Conservation (phyloP, 2,329 filamentous ascomycete genomes). For the Ophiocordyceps robertsii region DNA sequence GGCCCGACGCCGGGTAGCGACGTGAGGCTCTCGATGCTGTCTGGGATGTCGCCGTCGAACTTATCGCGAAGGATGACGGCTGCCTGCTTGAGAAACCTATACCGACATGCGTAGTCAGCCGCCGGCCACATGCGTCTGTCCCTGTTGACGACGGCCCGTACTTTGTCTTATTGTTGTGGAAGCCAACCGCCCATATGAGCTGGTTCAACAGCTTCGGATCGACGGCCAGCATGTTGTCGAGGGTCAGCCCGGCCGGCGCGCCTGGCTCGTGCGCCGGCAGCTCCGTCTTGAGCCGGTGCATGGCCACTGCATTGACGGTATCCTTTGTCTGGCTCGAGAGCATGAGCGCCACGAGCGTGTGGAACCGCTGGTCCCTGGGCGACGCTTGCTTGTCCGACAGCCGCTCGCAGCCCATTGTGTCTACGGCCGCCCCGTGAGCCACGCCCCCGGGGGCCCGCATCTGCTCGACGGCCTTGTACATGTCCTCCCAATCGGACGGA, state of each 20-base stretch:
- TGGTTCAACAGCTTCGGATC: constrained; percentile 52
- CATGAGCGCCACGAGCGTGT: constrained; percentile 82
- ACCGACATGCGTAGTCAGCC: background rate
- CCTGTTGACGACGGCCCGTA: constrained; percentile 4
- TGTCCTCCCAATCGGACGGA: constrained; percentile 69
- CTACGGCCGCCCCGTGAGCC: constrained; percentile 69
- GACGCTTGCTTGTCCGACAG: constrained; percentile 43
- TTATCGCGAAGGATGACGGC: constrained; percentile 60
- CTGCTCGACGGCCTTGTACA: constrained; percentile 63
- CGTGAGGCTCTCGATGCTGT: constrained; percentile 61
- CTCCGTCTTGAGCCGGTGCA: constrained; percentile 64
- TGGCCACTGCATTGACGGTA: constrained; percentile 74
- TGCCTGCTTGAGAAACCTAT: constrained; percentile 54
- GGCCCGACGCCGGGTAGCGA: constrained; percentile 78
- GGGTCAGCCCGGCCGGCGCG: constrained; percentile 43
- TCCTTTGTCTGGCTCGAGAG: constrained; percentile 88
- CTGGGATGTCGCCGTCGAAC: constrained; percentile 65
- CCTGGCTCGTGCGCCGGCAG: constrained; percentile 40
- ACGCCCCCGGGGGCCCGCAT: constrained; percentile 51
- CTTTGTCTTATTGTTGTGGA: constrained; percentile 89
- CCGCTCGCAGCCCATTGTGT: constrained; percentile 92
- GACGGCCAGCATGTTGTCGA: constrained; percentile 66
- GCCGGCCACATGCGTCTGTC: background rate
- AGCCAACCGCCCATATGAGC: constrained; percentile 74
- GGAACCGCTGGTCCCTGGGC: constrained; percentile 54